Evolutionary conservation across 345 rosid genomes (phyloP).

Genomic region (Firmiana major): DNA sequence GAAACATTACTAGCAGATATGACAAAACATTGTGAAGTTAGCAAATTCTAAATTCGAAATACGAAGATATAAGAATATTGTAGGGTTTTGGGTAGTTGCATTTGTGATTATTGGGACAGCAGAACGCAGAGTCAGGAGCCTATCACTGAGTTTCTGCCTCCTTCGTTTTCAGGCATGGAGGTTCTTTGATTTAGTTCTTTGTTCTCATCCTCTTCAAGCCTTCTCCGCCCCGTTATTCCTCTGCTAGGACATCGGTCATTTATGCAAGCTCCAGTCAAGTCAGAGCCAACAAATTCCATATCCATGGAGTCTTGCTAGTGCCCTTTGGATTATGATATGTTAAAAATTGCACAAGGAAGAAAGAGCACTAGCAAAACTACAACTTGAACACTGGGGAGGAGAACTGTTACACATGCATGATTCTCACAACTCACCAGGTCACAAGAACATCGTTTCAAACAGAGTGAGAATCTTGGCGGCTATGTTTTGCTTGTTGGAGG

Average conservation of each 20-base stretch:
- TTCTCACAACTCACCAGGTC: constrained; percentile 35
- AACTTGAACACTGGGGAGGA: constrained; percentile 13
- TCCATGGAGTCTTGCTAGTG: not conserved
- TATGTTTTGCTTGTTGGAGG: constrained; percentile 14
- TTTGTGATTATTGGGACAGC: constrained; percentile 82
- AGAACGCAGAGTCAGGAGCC: constrained; percentile 68
- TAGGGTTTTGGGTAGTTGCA: constrained; percentile 24
- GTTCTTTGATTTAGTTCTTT: constrained; percentile 54
- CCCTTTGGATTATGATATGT: constrained; percentile 15
- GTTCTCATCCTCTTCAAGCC: constrained; percentile 24
- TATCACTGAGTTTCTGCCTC: constrained; percentile 65
- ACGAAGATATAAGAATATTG: not conserved
- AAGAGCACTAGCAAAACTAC: constrained; percentile 3
- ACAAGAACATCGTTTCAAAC: constrained; percentile 13
- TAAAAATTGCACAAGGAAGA: not conserved
- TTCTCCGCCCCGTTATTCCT: constrained; percentile 29
- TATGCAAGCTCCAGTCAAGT: constrained; percentile 19
- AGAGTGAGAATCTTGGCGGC: constrained; percentile 24
- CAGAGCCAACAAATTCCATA: constrained; percentile 34
- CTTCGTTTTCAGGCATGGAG: constrained; percentile 76
- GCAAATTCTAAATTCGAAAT: not conserved
- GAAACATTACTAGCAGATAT: not conserved
- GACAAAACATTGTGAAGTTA: not conserved
- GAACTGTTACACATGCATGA: constrained; percentile 14
- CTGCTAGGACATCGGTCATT: not conserved